These are phyloP conservation scores for Trametes versicolor DNA, from an alignment of 1,284 basidiomycete species.

Conservation along the genomic window DNA sequence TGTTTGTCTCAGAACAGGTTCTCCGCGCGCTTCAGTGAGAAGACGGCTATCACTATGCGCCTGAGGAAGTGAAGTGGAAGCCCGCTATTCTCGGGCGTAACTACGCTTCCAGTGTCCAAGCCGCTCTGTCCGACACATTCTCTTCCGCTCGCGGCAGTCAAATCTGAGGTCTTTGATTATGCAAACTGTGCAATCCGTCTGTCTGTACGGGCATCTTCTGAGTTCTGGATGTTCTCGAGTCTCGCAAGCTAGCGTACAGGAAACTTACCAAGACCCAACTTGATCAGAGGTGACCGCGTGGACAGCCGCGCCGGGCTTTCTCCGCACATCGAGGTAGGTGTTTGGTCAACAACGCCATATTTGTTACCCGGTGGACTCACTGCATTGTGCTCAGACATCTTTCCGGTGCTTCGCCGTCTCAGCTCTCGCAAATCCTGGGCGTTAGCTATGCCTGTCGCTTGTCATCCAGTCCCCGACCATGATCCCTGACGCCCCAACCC, in stretches of 20 bases:
- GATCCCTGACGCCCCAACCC: background rate
- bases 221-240: too few species aligned
- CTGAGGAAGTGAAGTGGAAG: background rate
- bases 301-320: too few species aligned
- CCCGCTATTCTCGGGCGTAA: background rate
- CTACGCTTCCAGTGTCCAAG: background rate
- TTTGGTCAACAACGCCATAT: too few species aligned
- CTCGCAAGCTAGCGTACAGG: too few species aligned
- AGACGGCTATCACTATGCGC: background rate
- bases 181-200: too few species aligned
- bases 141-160: background rate
- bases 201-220: too few species aligned
- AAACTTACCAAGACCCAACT: too few species aligned
- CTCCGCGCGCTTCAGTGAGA: background rate
- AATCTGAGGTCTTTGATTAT: background rate
- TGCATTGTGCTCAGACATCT: too few species aligned
- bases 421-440: background rate
- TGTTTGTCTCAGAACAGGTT: background rate
- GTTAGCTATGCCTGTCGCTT: background rate
- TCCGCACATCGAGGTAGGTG: too few species aligned
- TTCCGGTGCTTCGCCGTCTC: background rate
- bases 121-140: background rate
- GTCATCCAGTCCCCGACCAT: background rate
- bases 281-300: too few species aligned
- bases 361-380: too few species aligned